Percentiles rank a stretch among this genome's conserved stretches.
Evolutionary conservation across 768 basidiomycete genomes (phyloP).

Genomic region (Lepiota brunneoincarnata): DNA sequence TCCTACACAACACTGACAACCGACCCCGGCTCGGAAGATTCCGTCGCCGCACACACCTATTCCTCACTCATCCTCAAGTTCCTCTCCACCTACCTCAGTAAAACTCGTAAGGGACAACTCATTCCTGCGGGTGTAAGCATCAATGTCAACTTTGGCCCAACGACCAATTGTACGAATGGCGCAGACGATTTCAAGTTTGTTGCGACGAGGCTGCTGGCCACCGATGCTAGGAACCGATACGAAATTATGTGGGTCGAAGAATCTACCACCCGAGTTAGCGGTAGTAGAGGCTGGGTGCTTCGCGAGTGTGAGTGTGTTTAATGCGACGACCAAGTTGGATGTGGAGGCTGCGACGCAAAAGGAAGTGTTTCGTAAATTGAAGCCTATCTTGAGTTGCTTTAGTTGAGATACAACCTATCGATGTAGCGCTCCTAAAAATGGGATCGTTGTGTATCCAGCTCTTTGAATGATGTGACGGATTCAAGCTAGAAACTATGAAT

Average conservation of each 20-base stretch:
- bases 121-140: constrained; percentile 39
- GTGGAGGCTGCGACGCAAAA: constrained; percentile 39
- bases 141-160: constrained; percentile 51
- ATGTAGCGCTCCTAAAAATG: no score
- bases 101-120: constrained; percentile 28
- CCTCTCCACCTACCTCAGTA: constrained; percentile 23
- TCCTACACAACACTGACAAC: constrained; percentile 47
- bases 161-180: constrained; percentile 28
- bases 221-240: constrained; percentile 36
- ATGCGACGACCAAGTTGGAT: constrained; percentile 41
- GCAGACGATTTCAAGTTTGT: constrained; percentile 37
- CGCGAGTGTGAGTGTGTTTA: constrained; percentile 44
- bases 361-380: constrained; percentile 33
- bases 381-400: constrained; percentile 23
- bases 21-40: constrained; percentile 29
- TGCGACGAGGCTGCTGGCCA: constrained; percentile 7
- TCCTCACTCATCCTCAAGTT: constrained; percentile 35
- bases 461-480: no score
- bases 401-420: constrained; percentile 13
- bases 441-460: no score
- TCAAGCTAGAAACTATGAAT: no score
- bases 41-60: constrained; percentile 39
- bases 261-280: constrained; percentile 40
- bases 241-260: constrained; percentile 39
- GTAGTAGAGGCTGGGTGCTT: constrained; percentile 40